A percentile compares a stretch with the other conserved stretches of the same genome.
phyloP scores from a whole-genome alignment of 1,284 basidiomycete species.

The Fomitopsis betulina region DNA sequence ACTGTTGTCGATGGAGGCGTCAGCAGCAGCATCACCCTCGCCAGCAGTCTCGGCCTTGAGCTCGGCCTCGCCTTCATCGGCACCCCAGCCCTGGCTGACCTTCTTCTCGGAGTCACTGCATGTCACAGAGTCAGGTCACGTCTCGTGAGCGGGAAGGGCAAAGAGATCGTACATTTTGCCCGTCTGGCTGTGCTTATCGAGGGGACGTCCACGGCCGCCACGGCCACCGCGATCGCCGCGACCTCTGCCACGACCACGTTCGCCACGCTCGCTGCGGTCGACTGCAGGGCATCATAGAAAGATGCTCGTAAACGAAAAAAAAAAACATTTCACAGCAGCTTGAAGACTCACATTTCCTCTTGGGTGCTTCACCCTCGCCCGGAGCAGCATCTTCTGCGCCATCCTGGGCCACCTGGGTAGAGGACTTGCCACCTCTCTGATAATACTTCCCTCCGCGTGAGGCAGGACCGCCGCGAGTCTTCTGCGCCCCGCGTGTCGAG shows the following conservation, averaged over 20 bases:
- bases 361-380: conserved; percentile 31
- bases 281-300: conserved; percentile 1
- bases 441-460: conserved; percentile 74
- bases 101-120: conserved; percentile 87
- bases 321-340: conserved; percentile 1
- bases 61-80: conserved; percentile 71
- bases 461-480: conserved; percentile 54
- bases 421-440: conserved; percentile 52
- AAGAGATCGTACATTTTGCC: conserved; percentile 59
- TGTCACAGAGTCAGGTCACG: background rate
- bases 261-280: conserved; percentile 50
- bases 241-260: conserved; percentile 42
- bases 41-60: conserved; percentile 66
- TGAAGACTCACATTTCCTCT: conserved; percentile 49
- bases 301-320: conserved; percentile 3
- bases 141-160: background rate
- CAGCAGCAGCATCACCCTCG: conserved; percentile 36
- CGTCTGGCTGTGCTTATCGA: conserved; percentile 80
- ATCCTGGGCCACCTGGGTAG: conserved; percentile 27
- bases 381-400: conserved; percentile 40
- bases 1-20: conserved; percentile 50
- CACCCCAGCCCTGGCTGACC: conserved; percentile 89
- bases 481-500: conserved; percentile 30
- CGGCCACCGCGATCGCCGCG: conserved; percentile 41
- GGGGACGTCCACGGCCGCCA: conserved; percentile 64